Percentiles rank a stretch among this genome's conserved stretches.
phyloP scores from a whole-genome alignment of 2,329 filamentous ascomycete genomes.

The Sporothrix pseudoabietina region DNA sequence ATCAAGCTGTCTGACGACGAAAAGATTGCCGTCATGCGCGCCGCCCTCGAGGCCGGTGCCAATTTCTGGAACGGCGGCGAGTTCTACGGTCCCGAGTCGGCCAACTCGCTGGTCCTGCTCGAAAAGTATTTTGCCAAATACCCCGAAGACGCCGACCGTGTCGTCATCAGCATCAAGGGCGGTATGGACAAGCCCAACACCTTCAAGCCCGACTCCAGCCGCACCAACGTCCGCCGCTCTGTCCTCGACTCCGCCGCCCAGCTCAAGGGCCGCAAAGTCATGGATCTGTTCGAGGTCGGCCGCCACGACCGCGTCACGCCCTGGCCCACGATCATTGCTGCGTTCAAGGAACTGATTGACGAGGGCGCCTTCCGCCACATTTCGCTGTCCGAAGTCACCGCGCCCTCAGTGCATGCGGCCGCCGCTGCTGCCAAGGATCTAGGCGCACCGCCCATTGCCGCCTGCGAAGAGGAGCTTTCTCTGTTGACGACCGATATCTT shows the following conservation, averaged over 20 bases:
- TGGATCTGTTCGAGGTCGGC: conserved; percentile 63
- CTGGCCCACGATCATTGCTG: conserved; percentile 48
- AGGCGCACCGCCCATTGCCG: conserved; percentile 41
- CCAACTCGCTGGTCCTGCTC: conserved; percentile 61
- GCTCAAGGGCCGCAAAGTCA: conserved; percentile 55
- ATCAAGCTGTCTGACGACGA: conserved; percentile 48
- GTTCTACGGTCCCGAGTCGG: conserved; percentile 63
- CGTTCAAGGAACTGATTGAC: conserved; percentile 54
- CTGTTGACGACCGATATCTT: conserved; percentile 53
- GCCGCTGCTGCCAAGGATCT: conserved; percentile 42
- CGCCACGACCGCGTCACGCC: conserved; percentile 56
- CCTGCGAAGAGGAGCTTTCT: conserved; percentile 59
- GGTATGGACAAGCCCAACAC: conserved; percentile 39
- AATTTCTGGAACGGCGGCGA: conserved; percentile 65
- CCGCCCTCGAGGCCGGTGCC: conserved; percentile 49
- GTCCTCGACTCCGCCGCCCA: conserved; percentile 58
- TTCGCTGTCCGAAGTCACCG: conserved; percentile 55
- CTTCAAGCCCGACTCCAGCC: conserved; percentile 53
- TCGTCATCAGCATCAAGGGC: conserved; percentile 66
- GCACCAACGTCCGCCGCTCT: conserved; percentile 57
- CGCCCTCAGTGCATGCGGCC: conserved; percentile 53
- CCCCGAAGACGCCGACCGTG: conserved; percentile 63
- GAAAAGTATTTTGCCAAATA: conserved; percentile 64
- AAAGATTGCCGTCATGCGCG: conserved; percentile 58
- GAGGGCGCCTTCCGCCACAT: conserved; percentile 49